Percentiles rank a stretch among this genome's conserved stretches.
Conservation (phyloP, 306 rosid species). For the Begonia masoniana region DNA sequence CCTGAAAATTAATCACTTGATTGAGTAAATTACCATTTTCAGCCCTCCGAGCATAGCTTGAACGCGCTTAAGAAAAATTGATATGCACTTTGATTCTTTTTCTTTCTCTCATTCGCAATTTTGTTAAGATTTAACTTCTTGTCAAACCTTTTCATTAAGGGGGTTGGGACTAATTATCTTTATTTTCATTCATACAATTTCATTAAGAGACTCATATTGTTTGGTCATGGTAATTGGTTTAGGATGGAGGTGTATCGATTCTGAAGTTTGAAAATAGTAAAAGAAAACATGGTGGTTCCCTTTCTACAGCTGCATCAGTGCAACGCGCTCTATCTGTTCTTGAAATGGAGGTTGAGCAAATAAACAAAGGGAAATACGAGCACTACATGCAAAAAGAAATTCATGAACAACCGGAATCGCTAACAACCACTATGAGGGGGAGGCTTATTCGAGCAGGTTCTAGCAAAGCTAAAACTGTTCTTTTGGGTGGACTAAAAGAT, state of each 20-base stretch:
- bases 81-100: too few species aligned
- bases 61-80: too few species aligned
- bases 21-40: too few species aligned
- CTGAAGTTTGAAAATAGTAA: slow-evolving; percentile 65
- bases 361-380: slow-evolving; percentile 80
- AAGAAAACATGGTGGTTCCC: slow-evolving; percentile 39
- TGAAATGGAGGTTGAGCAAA: slow-evolving; percentile 97
- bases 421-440: slow-evolving; percentile 97
- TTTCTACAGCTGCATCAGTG: slow-evolving; percentile 67
- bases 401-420: slow-evolving; percentile 91
- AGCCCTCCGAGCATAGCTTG: too few species aligned
- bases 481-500: slow-evolving; percentile 92
- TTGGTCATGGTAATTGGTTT: slow-evolving; percentile 17
- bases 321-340: slow-evolving; percentile 92
- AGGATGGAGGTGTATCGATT: slow-evolving; percentile 87
- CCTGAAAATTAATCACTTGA: too few species aligned
- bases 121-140: too few species aligned
- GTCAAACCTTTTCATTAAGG: too few species aligned
- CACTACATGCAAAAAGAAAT: slow-evolving; percentile 99
- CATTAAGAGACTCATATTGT: too few species aligned
- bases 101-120: too few species aligned
- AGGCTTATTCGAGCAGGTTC: slow-evolving; percentile 73
- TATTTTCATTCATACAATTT: too few species aligned
- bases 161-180: too few species aligned
- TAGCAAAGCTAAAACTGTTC: slow-evolving; percentile 68